These are phyloP conservation scores for Stemphylium lycopersici DNA, from an alignment of 2,329 filamentous ascomycete genomes.

Conservation along the genomic window DNA sequence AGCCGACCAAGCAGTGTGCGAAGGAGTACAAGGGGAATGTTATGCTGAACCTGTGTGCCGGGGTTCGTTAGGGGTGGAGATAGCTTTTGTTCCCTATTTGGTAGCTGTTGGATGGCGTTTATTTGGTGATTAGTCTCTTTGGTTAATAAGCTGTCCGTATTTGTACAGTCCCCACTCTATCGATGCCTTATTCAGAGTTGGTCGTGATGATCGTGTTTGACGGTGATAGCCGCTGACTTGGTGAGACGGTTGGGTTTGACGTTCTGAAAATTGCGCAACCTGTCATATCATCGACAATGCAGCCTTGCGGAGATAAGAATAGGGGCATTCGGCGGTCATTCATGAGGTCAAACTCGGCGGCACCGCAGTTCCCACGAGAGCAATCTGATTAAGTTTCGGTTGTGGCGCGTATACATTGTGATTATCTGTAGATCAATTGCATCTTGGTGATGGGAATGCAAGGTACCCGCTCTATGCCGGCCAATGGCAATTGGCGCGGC, in stretches of 20 bases:
- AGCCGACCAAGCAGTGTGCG: slow-evolving; percentile 21
- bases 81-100: neutral
- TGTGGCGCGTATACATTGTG: slow-evolving; percentile 5
- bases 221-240: no score
- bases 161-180: neutral
- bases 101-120: neutral
- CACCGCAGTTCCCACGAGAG: neutral
- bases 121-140: neutral
- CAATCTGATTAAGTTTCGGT: neutral
- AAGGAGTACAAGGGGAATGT: slow-evolving; percentile 23
- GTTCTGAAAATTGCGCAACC: neutral
- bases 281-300: neutral
- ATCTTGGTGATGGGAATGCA: slow-evolving; percentile 3
- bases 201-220: no score
- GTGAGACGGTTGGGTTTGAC: neutral
- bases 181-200: neutral
- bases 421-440: slow-evolving; percentile 6
- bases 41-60: slow-evolving; percentile 17
- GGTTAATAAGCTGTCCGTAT: neutral
- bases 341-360: neutral
- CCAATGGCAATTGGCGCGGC: slow-evolving; percentile 2
- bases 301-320: neutral
- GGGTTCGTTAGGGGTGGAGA: neutral
- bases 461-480: slow-evolving; percentile 4
- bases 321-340: neutral